Base-by-base conservation (phyloP, 2,329 filamentous ascomycete genomes). In the Penicillium hesseltinei region DNA sequence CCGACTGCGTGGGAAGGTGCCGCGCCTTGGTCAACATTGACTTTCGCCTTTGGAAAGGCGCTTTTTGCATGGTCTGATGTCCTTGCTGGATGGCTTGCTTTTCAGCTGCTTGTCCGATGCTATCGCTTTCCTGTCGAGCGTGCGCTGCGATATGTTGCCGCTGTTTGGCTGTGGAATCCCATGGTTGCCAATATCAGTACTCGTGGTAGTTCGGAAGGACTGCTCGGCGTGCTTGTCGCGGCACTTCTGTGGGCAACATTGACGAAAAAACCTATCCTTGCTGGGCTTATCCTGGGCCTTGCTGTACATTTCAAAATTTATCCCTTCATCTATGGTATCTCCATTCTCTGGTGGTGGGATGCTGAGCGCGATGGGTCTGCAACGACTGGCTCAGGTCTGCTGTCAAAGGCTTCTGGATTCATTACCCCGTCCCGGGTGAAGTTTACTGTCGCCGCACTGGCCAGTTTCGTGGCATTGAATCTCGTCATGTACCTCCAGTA, bases 181-280 rank as follows among this genome's bases (percentile, higher is more conserved):
- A 97, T 99, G 92, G 94, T 97, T 10, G 94, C 94, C 0, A 91
- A 92, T 38, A 99, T 99, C 69, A 96, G 91, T 75, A 97, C 94
- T 13, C 82, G 94, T 48, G 94, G 94, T 15, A 97, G 92, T 76
- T 94, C 92, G 0, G 94, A 99, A 75, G 94, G 94, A 0, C 72
- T 99, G 13, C 76, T 99, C 8, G 92, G 91, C 17, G 91, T 93
- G 0, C 81, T 97, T 71, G 91, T 96, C 6, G 86, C 91, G 60
- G 89, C 85, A 0, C 74, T 97, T 36, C 76, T 99, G 11, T 97
- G 91, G 90, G 90, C 92, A 0, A 88, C 90, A 1, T 77, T 92
- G 62, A 79, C 83, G 51, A 81, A 81, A 50, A 79, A 80, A n/a
- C 77, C 89, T 19, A 69, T 75, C 1, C 71, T 95, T 9, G 89